Conservation (phyloP, 768 basidiomycete genomes). For the Leccinum disarticulatum region DNA sequence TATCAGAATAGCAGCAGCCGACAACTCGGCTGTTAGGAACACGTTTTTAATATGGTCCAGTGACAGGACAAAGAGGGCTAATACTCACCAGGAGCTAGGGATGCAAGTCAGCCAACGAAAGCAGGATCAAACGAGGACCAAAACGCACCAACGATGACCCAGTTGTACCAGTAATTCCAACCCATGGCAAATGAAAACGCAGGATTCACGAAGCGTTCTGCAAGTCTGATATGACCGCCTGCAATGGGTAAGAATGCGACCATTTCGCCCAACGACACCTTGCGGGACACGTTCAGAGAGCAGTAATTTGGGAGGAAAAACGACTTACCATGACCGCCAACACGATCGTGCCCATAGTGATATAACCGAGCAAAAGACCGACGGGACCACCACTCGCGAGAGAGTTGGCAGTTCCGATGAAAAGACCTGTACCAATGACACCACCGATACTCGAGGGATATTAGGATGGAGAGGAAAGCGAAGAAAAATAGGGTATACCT, state of each 20-base stretch:
- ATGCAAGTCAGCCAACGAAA: neutral
- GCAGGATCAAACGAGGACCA: neutral
- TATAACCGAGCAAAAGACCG: constrained; percentile 74
- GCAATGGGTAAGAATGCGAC: constrained; percentile 74
- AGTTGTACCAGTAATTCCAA: constrained; percentile 53
- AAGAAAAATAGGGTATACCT: constrained; percentile 40
- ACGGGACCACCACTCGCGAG: constrained; percentile 63
- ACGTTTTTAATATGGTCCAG: constrained; percentile 3
- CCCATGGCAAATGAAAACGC: constrained; percentile 61
- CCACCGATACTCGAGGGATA: constrained; percentile 53
- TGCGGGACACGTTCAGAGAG: neutral
- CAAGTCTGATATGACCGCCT: constrained; percentile 78
- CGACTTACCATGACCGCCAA: constrained; percentile 65
- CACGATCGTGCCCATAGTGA: constrained; percentile 63
- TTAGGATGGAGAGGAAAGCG: neutral
- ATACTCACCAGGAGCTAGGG: constrained; percentile 27
- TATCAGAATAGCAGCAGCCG: constrained; percentile 68
- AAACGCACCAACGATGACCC: constrained; percentile 25
- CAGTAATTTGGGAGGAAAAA: neutral
- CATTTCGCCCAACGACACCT: constrained; percentile 63
- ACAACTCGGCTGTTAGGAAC: constrained; percentile 29
- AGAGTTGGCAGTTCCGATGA: constrained; percentile 61
- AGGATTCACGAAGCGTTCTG: constrained; percentile 80
- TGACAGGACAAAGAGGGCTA: neutral
- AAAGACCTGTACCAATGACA: constrained; percentile 59